Base-by-base conservation (phyloP, 2,329 filamentous ascomycete genomes). In the Orbilia javanica region DNA sequence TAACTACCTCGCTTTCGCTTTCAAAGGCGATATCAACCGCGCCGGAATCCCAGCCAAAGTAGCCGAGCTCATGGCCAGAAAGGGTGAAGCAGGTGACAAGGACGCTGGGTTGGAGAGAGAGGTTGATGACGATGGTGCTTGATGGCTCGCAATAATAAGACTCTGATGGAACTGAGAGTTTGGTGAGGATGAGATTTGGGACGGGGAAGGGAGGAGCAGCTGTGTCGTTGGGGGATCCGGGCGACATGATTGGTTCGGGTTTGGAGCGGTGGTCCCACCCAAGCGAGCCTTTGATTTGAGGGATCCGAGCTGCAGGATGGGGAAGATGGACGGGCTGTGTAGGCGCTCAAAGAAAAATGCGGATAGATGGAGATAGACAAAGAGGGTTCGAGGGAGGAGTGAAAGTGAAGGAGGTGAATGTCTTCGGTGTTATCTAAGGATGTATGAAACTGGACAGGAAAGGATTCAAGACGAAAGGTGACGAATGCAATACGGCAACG, bases 21-120 rank as follows among this genome's bases (percentile, higher is more conserved):
- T 78, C 74, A 25, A 78, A 78, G 27, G 31, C 18, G 44, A 78
- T 72, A 34, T 78, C 74, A 39, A 78, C 74, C 3, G 74, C 67
- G 39, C 74, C 74, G 44, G 74, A 60, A 36, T 66, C 67, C 74
- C 74, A 78, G 52, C 74, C 74, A 36, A 78, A 78, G 53, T 78
- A 78, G 22, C 74, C 74, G 42, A 78, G 67, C 34, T 78, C 74
- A 42, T 71, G 67, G 22, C 67, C 67, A 25, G 74, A 78, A 22
- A 78, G 18, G 13, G 74, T 78, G 27, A 69, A 78, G 36, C 74
- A 78, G 46, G 74, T 78, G 31, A 78, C 71, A 22, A 78, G 4
- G 27, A 78, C 67, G n/a, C 63, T 63, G 18, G 74, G 67, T 13
- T 64, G 62, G 6, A 78, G 67, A 13, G 67, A 68, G 25, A 78